A percentile compares a stretch with the other conserved stretches of the same genome.
These are phyloP conservation scores for Pilatotrama ljubarskyi DNA, from an alignment of 768 basidiomycete genomes.

Conservation along the genomic window DNA sequence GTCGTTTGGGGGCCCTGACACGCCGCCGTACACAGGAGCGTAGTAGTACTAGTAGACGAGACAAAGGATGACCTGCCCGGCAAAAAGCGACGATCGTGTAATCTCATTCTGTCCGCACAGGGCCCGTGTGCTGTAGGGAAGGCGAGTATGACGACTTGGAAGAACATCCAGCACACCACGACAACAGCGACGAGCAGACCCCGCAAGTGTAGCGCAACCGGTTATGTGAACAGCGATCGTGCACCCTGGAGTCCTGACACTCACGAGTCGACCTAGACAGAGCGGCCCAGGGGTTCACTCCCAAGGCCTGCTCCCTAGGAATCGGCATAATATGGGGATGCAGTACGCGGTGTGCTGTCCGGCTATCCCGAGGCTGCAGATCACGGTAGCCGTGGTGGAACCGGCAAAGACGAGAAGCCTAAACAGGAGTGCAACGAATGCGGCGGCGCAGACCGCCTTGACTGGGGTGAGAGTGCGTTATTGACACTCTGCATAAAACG, in stretches of 20 bases:
- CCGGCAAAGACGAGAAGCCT: slow-evolving; percentile 65
- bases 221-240: background rate
- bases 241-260: background rate
- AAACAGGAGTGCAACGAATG: slow-evolving; percentile 46
- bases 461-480: slow-evolving; percentile 52
- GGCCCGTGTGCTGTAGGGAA: slow-evolving; percentile 38
- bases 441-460: slow-evolving; percentile 55
- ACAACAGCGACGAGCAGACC: slow-evolving; percentile 34
- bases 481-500: slow-evolving; percentile 60
- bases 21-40: slow-evolving; percentile 34
- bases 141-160: slow-evolving; percentile 35
- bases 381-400: slow-evolving; percentile 38
- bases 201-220: slow-evolving; percentile 11
- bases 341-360: slow-evolving; percentile 32
- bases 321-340: slow-evolving; percentile 36
- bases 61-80: slow-evolving; percentile 36
- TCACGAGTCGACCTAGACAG: slow-evolving; percentile 33
- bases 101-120: slow-evolving; percentile 39
- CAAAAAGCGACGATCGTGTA: slow-evolving; percentile 40
- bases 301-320: slow-evolving; percentile 31
- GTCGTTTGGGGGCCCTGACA: slow-evolving; percentile 28
- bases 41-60: slow-evolving; percentile 39
- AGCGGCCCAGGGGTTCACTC: slow-evolving; percentile 38
- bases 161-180: slow-evolving; percentile 40
- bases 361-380: slow-evolving; percentile 33